A percentile compares a stretch with the other conserved stretches of the same genome.
Conservation (phyloP, 148 eudicot genomes). For the Camellia sinensis region DNA sequence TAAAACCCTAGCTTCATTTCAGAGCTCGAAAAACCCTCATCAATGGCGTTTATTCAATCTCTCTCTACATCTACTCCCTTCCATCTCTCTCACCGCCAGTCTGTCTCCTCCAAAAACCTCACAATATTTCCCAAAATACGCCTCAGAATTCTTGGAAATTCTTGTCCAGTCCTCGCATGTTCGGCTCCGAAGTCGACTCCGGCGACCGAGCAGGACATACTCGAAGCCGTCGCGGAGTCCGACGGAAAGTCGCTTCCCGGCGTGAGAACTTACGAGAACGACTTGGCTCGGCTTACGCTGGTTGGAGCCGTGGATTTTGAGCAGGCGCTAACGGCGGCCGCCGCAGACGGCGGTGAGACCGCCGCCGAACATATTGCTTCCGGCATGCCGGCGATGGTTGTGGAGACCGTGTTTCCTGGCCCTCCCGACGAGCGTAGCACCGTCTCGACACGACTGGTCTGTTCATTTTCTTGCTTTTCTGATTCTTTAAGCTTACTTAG, state of each 20-base stretch:
- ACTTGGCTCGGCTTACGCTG: conserved; percentile 55
- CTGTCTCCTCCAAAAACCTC: conserved; percentile 3
- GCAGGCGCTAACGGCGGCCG: conserved; percentile 85
- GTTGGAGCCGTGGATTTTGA: conserved; percentile 59
- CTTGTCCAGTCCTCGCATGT: conserved; percentile 17
- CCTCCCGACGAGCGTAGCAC: conserved; percentile 55
- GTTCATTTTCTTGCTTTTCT: conserved; percentile 18
- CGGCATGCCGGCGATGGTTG: conserved; percentile 62
- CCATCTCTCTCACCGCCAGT: not conserved
- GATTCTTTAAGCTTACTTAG: not conserved
- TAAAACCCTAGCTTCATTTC: conserved; percentile 10
- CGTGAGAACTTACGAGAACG: conserved; percentile 79
- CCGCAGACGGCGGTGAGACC: conserved; percentile 82
- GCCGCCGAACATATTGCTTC: conserved; percentile 58
- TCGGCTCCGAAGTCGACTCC: conserved; percentile 25
- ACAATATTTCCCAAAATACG: conserved; percentile 7
- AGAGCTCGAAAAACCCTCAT: conserved; percentile 7
- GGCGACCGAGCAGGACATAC: conserved; percentile 41
- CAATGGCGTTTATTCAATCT: conserved; percentile 24
- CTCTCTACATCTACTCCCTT: not conserved
- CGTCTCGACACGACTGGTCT: conserved; percentile 73
- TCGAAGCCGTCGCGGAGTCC: conserved; percentile 46
- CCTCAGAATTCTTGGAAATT: not conserved
- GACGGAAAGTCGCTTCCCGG: conserved; percentile 49
- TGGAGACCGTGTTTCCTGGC: conserved; percentile 77